Evolutionary conservation across 163 green algal species (phyloP).

Genomic region (Coccomyxa subellipsoidea): DNA sequence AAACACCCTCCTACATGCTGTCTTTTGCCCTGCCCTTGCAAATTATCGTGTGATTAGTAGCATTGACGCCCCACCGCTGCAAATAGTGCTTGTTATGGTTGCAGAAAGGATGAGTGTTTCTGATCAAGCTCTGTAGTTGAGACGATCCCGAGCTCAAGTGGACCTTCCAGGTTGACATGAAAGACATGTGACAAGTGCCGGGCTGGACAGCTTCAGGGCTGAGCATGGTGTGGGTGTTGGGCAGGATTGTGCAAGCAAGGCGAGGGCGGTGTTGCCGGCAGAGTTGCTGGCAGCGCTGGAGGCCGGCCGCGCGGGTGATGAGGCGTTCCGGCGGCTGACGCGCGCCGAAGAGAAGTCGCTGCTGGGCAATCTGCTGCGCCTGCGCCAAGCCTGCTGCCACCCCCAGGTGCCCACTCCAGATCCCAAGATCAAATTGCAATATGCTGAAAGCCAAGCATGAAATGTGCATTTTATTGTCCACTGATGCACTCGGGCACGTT

Average conservation of each 20-base stretch:
- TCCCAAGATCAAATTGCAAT: no score
- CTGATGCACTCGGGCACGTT: no score
- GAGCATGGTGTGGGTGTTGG: background rate
- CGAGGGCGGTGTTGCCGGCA: constrained; percentile 2
- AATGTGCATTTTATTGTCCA: no score
- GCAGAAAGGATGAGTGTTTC: no score
- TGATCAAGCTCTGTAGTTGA: no score
- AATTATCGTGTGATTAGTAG: background rate
- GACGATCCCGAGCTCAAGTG: no score
- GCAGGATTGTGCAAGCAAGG: constrained; percentile 41
- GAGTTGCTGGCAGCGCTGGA: constrained; percentile 8
- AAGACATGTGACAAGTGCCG: no score
- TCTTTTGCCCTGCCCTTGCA: background rate
- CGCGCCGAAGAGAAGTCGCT: constrained; percentile 56
- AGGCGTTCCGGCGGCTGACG: constrained; percentile 36
- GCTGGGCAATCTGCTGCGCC: constrained; percentile 69
- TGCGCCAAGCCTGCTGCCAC: constrained; percentile 91
- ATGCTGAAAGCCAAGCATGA: no score
- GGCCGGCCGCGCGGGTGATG: background rate
- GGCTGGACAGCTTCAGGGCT: no score
- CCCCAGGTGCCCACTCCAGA: constrained; percentile 70
- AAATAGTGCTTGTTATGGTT: no score
- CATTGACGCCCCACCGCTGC: no score
- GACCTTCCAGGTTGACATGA: no score
- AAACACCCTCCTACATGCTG: background rate